phyloP scores from a whole-genome alignment of 108 stramenopile species.

The Pelagomonas calceolata region DNA sequence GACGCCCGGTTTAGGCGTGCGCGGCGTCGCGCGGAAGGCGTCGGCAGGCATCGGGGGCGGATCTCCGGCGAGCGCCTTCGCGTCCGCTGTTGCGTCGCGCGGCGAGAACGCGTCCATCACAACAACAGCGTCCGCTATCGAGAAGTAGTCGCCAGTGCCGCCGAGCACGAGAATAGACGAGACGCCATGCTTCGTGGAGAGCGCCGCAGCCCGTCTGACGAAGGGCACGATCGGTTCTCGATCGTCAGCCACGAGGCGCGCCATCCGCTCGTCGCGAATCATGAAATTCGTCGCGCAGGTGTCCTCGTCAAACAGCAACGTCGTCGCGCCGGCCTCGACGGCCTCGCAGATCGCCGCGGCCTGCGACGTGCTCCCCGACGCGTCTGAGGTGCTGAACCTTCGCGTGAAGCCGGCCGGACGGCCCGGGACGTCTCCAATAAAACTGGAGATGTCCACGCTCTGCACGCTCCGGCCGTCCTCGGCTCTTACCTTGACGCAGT shows the following conservation, averaged over 20 bases:
- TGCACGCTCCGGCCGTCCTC: slow-evolving; percentile 83
- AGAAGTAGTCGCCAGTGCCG: slow-evolving; percentile 86
- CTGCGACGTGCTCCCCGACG: slow-evolving; percentile 84
- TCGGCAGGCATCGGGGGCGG: too few relatives aligned
- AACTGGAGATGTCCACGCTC: slow-evolving; percentile 73
- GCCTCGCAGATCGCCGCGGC: slow-evolving; percentile 75
- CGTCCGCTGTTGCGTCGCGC: slow-evolving; percentile 63
- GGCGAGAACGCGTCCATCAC: slow-evolving; percentile 79
- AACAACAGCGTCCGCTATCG: slow-evolving; percentile 77
- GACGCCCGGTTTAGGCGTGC: too few relatives aligned
- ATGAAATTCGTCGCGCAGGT: slow-evolving; percentile 85
- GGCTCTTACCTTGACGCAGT: slow-evolving; percentile 76
- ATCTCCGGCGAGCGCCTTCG: slow-evolving; percentile 69
- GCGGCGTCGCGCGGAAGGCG: neutral
- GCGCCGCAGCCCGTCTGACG: slow-evolving; percentile 57
- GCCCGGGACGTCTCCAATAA: slow-evolving; percentile 85
- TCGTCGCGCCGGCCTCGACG: slow-evolving; percentile 67
- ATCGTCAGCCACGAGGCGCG: slow-evolving; percentile 70
- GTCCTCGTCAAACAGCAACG: slow-evolving; percentile 88
- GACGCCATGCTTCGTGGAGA: slow-evolving; percentile 59
- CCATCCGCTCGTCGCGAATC: slow-evolving; percentile 88
- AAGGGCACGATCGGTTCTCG: slow-evolving; percentile 94
- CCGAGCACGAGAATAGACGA: slow-evolving; percentile 82
- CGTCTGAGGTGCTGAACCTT: slow-evolving; percentile 76
- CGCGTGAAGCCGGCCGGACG: slow-evolving; percentile 57